phyloP scores from a whole-genome alignment of 768 basidiomycete genomes.

The Brasilioporus rufonigricans region DNA sequence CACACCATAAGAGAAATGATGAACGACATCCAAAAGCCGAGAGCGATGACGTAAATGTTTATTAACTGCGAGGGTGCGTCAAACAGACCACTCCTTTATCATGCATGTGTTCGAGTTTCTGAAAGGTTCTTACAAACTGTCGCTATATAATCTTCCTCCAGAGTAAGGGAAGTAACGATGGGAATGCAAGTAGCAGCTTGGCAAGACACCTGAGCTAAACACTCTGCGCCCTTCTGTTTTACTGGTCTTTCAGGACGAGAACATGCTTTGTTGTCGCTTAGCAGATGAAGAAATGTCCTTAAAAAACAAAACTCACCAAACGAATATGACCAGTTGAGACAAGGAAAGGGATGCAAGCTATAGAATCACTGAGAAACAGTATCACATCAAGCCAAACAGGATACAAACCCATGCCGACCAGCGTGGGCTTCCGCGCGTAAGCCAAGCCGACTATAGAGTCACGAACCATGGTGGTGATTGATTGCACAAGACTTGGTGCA shows the following conservation, averaged over 20 bases:
- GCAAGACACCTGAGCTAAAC: slow-evolving; percentile 84
- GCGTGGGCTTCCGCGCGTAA: slow-evolving; percentile 74
- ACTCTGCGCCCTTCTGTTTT: slow-evolving; percentile 79
- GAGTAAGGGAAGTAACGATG: slow-evolving; percentile 84
- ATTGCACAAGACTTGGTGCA: too few species aligned
- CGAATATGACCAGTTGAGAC: slow-evolving; percentile 81
- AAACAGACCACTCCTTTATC: slow-evolving; percentile 58
- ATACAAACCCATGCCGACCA: slow-evolving; percentile 41
- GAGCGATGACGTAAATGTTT: slow-evolving; percentile 77
- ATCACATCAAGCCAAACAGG: too few species aligned
- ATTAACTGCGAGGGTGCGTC: slow-evolving; percentile 75
- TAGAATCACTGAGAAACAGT: background rate
- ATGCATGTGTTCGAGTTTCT: slow-evolving; percentile 59
- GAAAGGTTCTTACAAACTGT: slow-evolving; percentile 71
- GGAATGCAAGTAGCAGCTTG: slow-evolving; percentile 89
- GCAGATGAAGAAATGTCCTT: background rate
- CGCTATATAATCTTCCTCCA: slow-evolving; percentile 79
- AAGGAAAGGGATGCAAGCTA: slow-evolving; percentile 65
- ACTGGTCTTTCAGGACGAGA: slow-evolving; percentile 84
- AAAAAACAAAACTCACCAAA: slow-evolving; percentile 44
- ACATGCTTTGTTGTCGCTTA: slow-evolving; percentile 50
- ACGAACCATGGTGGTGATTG: slow-evolving; percentile 59
- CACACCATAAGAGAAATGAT: too few species aligned
- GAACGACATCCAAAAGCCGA: slow-evolving; percentile 87
- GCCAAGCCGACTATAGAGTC: slow-evolving; percentile 76